Conservation (phyloP, 2,329 filamentous ascomycete genomes). For the Penicillium corylophilum region DNA sequence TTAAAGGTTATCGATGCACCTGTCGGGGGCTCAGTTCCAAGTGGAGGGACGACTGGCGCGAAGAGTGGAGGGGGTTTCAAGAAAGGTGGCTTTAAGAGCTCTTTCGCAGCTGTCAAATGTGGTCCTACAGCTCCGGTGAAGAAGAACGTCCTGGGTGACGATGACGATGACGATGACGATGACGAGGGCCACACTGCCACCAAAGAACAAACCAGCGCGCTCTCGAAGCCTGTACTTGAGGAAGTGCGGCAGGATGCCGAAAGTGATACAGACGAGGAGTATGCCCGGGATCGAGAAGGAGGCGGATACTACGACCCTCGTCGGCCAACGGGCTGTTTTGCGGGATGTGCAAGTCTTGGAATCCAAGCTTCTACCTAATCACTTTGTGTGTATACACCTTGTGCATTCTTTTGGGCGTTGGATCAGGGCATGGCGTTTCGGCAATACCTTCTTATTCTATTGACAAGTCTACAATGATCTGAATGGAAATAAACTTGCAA, state of each 20-base stretch:
- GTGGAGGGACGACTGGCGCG: conserved; percentile 18
- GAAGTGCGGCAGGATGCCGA: conserved; percentile 54
- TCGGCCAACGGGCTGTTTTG: conserved; percentile 51
- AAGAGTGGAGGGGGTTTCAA: conserved; percentile 57
- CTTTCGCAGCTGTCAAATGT: conserved; percentile 60
- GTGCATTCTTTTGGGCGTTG: not conserved
- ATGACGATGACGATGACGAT: conserved; percentile 42
- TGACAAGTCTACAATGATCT: not conserved
- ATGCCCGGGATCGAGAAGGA: conserved; percentile 41
- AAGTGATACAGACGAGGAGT: conserved; percentile 69
- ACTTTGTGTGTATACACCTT: not conserved
- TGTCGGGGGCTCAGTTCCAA: conserved; percentile 17
- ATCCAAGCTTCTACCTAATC: conserved; percentile 14
- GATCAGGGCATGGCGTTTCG: not conserved
- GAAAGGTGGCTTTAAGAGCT: conserved; percentile 79
- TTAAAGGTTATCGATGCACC: conserved; percentile 38
- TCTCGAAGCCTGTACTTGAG: conserved; percentile 4
- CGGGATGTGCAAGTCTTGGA: conserved; percentile 33
- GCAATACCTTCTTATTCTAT: not conserved
- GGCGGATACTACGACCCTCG: conserved; percentile 54
- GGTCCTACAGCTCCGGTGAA: conserved; percentile 33
- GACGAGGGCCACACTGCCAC: conserved; percentile 24
- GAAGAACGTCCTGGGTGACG: conserved; percentile 45
- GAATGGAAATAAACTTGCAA: not conserved
- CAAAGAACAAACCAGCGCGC: conserved; percentile 6